phyloP scores from a whole-genome alignment of 1,139 yeast species.

The Kurtzmaniella quercitrusa region DNA sequence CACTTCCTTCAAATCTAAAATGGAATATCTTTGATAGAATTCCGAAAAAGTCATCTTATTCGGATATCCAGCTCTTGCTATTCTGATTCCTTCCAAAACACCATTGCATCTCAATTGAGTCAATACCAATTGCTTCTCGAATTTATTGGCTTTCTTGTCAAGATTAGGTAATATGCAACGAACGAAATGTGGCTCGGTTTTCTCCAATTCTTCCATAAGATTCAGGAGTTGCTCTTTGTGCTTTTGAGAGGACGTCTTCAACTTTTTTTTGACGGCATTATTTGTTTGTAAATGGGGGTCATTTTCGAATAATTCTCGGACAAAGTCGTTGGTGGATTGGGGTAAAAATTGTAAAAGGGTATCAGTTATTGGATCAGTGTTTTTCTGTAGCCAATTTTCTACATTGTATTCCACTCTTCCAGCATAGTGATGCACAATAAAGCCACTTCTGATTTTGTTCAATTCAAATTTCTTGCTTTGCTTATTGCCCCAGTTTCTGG shows the following conservation, averaged over 20 bases:
- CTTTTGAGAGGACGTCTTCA: conserved; percentile 82
- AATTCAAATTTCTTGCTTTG: conserved; percentile 60
- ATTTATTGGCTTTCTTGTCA: conserved; percentile 62
- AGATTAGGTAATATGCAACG: conserved; percentile 93
- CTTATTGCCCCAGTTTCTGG: conserved; percentile 56
- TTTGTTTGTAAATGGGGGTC: conserved; percentile 16
- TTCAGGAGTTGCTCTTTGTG: conserved; percentile 78
- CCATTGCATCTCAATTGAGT: conserved; percentile 96
- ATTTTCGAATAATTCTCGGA: conserved; percentile 22
- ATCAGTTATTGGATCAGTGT: conserved; percentile 89
- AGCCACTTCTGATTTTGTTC: conserved; percentile 66
- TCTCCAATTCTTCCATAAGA: conserved; percentile 67
- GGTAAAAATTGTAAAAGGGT: conserved; percentile 57
- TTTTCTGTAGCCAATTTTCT: conserved; percentile 91
- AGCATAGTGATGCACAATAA: conserved; percentile 87
- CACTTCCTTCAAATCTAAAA: conserved; percentile 47
- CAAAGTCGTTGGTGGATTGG: conserved; percentile 51
- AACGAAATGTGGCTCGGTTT: conserved; percentile 94
- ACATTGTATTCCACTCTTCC: conserved; percentile 91
- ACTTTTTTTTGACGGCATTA: conserved; percentile 18
- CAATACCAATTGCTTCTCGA: conserved; percentile 73
- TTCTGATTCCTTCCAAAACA: conserved; percentile 95
- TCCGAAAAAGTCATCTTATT: conserved; percentile 83
- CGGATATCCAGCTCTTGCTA: conserved; percentile 96
- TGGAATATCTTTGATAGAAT: conserved; percentile 69